Evolutionary conservation across 306 rosid genomes (phyloP).

Genomic region (Benincasa hispida): DNA sequence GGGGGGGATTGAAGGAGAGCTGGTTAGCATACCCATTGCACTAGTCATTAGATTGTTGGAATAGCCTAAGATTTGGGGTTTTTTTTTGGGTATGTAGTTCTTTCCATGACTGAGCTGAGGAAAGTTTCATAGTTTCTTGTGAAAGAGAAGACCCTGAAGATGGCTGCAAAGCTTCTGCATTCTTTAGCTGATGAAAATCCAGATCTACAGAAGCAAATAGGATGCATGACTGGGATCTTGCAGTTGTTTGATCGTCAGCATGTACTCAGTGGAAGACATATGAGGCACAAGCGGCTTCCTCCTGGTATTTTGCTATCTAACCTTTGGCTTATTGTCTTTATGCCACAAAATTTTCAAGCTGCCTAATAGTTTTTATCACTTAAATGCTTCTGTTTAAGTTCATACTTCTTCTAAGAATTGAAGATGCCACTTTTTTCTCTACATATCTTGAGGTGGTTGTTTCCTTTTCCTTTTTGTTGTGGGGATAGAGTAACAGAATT

Average conservation of each 20-base stretch:
- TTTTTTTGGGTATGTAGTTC: conserved; percentile 8
- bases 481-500: not conserved
- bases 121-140: conserved; percentile 9
- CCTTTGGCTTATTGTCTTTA: not conserved
- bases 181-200: conserved; percentile 89
- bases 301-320: conserved; percentile 25
- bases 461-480: not conserved
- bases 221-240: conserved; percentile 88
- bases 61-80: not conserved
- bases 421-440: not conserved
- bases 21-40: not conserved
- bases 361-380: not conserved
- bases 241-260: conserved; percentile 83
- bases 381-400: not conserved
- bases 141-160: conserved; percentile 20
- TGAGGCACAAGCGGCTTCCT: conserved; percentile 55
- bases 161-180: conserved; percentile 90
- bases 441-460: not conserved
- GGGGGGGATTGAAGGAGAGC: not conserved
- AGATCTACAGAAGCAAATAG: conserved; percentile 94
- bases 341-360: not conserved
- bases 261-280: conserved; percentile 34
- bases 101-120: conserved; percentile 18
- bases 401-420: not conserved
- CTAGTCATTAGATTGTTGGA: conserved; percentile 11